Percentiles rank a stretch among this genome's conserved stretches.
These are phyloP conservation scores for Decorospora gaudefroyi DNA, from an alignment of 2,329 filamentous ascomycete genomes.

Conservation along the genomic window DNA sequence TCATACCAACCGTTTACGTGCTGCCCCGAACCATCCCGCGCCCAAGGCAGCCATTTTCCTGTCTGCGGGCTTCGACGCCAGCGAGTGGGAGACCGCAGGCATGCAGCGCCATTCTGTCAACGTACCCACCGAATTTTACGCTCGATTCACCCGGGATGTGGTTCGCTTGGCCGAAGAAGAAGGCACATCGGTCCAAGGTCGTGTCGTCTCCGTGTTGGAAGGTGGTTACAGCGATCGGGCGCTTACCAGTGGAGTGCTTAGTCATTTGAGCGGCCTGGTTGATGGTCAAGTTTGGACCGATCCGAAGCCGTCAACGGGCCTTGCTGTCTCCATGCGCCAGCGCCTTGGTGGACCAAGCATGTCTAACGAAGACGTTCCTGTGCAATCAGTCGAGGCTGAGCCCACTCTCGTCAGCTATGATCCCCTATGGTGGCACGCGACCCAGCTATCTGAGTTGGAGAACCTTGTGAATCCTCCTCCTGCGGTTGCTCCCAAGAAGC, in stretches of 20 bases:
- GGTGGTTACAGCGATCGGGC: conserved; percentile 95
- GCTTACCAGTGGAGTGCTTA: conserved; percentile 82
- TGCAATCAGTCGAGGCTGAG: conserved; percentile 27
- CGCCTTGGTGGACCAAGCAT: conserved; percentile 53
- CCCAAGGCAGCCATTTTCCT: conserved; percentile 90
- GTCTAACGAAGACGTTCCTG: conserved; percentile 23
- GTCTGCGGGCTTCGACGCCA: conserved; percentile 95
- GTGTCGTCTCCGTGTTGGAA: conserved; percentile 91
- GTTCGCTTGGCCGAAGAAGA: conserved; percentile 81
- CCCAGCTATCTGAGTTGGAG: conserved; percentile 40
- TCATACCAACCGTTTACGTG: conserved; percentile 69
- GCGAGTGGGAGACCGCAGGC: conserved; percentile 85
- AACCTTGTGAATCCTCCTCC: conserved; percentile 41
- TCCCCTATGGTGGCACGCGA: conserved; percentile 52
- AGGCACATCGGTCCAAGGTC: conserved; percentile 74
- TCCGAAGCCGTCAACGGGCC: conserved; percentile 49
- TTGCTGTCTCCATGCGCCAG: conserved; percentile 63
- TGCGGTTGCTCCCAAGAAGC: conserved; percentile 61
- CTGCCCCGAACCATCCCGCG: conserved; percentile 60
- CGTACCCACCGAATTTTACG: conserved; percentile 96
- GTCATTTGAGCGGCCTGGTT: conserved; percentile 83
- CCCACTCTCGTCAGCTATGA: conserved; percentile 44
- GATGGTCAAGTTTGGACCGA: conserved; percentile 53
- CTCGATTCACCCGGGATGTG: conserved; percentile 83
- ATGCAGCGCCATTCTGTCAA: conserved; percentile 98